Conservation (phyloP, 192 early-diverging fungal genomes). For the Obelidium mucronatum region DNA sequence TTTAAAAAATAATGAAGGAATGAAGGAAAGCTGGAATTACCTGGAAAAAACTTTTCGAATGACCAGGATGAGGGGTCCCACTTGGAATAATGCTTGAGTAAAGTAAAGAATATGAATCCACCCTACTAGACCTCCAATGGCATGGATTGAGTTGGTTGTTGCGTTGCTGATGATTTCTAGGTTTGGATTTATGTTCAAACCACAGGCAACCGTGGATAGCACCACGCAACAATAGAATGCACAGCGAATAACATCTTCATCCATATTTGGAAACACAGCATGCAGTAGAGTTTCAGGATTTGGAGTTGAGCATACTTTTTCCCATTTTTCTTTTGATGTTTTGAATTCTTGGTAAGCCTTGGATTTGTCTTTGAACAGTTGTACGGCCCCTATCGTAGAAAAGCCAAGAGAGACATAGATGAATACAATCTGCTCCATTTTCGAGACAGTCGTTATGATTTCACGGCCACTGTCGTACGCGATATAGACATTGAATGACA, state of each 20-base stretch:
- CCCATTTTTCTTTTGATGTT: no score
- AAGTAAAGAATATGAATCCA: constrained; percentile 2
- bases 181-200: no score
- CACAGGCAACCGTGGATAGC: no score
- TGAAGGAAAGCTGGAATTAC: background rate
- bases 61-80: constrained; percentile 18
- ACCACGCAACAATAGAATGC: no score
- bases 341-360: no score
- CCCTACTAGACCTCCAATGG: background rate
- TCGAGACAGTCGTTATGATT: background rate
- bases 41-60: background rate
- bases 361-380: no score
- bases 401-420: background rate
- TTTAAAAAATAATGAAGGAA: background rate
- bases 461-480: background rate
- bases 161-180: no score
- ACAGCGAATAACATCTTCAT: no score
- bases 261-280: no score
- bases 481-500: background rate
- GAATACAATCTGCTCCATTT: background rate
- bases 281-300: no score
- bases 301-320: no score
- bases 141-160: no score
- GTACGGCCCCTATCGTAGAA: background rate
- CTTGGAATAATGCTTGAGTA: background rate